These are phyloP conservation scores for Flammula alnicola DNA, from an alignment of 1,284 basidiomycete genomes.

Conservation along the genomic window DNA sequence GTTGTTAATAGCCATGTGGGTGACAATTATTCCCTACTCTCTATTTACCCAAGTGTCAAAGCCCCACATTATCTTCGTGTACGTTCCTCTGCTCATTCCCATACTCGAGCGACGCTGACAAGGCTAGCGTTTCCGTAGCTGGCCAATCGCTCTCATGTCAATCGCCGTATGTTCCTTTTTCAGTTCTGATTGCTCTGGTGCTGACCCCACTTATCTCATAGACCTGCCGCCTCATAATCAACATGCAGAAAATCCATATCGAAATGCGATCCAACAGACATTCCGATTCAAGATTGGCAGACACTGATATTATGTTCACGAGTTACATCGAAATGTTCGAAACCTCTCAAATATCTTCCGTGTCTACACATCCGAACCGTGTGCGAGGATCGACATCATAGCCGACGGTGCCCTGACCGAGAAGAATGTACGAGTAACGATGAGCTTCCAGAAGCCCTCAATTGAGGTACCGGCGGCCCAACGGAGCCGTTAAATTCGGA, in stretches of 20 bases:
- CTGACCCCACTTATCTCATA: neutral
- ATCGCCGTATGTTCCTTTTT: conserved; percentile 15
- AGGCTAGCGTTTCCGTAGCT: conserved; percentile 12
- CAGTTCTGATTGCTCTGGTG: neutral
- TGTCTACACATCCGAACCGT: too few species aligned
- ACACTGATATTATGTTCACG: conserved; percentile 21
- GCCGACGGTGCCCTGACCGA: too few species aligned
- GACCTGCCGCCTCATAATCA: conserved; percentile 25
- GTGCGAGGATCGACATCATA: too few species aligned
- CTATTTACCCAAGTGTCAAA: conserved; percentile 22
- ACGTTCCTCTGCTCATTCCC: conserved; percentile 6
- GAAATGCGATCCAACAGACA: neutral
- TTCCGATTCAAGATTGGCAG: neutral
- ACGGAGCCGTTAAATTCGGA: too few species aligned
- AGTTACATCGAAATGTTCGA: conserved; percentile 14
- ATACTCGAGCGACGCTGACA: neutral
- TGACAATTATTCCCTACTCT: conserved; percentile 22
- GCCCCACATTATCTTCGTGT: conserved; percentile 26
- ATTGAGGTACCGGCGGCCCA: too few species aligned
- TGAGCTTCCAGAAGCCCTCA: too few species aligned
- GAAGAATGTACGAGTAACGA: too few species aligned
- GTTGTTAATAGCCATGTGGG: conserved; percentile 16
- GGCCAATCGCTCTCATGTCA: conserved; percentile 24
- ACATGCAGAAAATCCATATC: conserved; percentile 21
- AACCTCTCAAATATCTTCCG: neutral